Conservation (phyloP, 129 eudicot species). For the Flaveria trinervia region DNA sequence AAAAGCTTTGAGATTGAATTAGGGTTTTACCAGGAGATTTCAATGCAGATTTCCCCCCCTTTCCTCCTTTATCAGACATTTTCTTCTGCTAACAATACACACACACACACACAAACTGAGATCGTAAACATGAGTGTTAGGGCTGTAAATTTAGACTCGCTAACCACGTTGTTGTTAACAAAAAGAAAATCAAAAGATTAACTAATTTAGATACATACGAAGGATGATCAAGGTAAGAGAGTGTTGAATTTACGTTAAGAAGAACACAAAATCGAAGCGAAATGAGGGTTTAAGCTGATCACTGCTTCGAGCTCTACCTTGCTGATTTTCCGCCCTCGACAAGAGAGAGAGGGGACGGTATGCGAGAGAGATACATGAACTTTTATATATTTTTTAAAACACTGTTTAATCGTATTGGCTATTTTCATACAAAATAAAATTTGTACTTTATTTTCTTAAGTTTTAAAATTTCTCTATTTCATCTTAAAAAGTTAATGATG, state of each 20-base stretch:
- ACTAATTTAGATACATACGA: neutral
- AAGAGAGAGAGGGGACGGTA: too few species aligned
- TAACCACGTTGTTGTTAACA: constrained; percentile 13
- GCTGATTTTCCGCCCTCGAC: too few species aligned
- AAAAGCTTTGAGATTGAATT: neutral
- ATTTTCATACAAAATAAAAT: too few species aligned
- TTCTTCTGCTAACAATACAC: neutral
- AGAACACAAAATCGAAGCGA: constrained; percentile 13
- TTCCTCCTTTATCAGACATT: constrained; percentile 60
- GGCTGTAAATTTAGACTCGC: neutral
- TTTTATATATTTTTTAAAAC: too few species aligned
- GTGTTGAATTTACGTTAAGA: constrained; percentile 17
- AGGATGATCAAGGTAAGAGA: neutral
- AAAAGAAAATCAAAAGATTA: neutral
- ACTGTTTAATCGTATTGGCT: too few species aligned
- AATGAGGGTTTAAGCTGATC: constrained; percentile 18
- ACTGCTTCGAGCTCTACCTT: neutral
- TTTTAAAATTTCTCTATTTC: too few species aligned
- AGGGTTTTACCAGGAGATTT: constrained; percentile 55
- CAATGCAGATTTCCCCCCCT: constrained; percentile 48
- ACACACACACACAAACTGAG: neutral
- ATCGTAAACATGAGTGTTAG: neutral
- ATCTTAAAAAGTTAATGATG: too few species aligned
- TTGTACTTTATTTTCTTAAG: too few species aligned
- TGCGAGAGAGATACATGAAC: too few species aligned